Evolutionary conservation across 306 rosid species (phyloP).

Genomic region (Medicago ruthenica): DNA sequence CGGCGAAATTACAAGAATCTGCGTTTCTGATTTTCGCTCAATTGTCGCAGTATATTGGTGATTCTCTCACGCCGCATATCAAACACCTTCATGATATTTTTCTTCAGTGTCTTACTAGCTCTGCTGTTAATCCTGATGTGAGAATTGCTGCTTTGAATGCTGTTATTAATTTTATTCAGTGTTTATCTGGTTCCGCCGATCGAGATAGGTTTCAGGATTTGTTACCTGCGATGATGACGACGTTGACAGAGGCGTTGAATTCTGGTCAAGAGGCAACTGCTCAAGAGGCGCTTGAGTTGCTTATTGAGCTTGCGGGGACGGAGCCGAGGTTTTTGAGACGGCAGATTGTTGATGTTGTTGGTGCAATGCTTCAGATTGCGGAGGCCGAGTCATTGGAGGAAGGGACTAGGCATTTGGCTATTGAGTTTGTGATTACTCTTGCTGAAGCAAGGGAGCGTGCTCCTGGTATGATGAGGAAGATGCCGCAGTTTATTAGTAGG

Average conservation of each 20-base stretch:
- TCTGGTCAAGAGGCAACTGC: conserved; percentile 90
- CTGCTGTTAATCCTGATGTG: conserved; percentile 65
- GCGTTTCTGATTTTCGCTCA: conserved; percentile 91
- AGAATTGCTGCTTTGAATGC: conserved; percentile 88
- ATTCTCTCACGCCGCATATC: conserved; percentile 73
- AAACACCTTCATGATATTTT: conserved; percentile 82
- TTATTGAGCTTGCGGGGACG: conserved; percentile 89
- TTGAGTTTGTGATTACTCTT: conserved; percentile 90
- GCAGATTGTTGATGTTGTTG: conserved; percentile 88
- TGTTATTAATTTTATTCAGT: conserved; percentile 91
- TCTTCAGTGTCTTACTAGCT: conserved; percentile 67
- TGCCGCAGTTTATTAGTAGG: conserved; percentile 91
- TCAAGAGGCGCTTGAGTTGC: conserved; percentile 88
- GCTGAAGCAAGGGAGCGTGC: conserved; percentile 98
- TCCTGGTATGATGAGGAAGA: conserved; percentile 96
- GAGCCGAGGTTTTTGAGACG: conserved; percentile 90
- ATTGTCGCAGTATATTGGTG: conserved; percentile 91
- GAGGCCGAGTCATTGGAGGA: conserved; percentile 89
- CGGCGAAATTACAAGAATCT: conserved; percentile 80
- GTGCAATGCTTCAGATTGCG: conserved; percentile 88
- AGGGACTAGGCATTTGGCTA: conserved; percentile 91
- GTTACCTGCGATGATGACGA: conserved; percentile 90
- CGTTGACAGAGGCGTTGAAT: conserved; percentile 83
- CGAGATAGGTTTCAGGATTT: conserved; percentile 94
- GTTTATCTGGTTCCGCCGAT: conserved; percentile 72